Conservation (phyloP, 1,284 basidiomycete genomes). For the Dichomitus squalens region DNA sequence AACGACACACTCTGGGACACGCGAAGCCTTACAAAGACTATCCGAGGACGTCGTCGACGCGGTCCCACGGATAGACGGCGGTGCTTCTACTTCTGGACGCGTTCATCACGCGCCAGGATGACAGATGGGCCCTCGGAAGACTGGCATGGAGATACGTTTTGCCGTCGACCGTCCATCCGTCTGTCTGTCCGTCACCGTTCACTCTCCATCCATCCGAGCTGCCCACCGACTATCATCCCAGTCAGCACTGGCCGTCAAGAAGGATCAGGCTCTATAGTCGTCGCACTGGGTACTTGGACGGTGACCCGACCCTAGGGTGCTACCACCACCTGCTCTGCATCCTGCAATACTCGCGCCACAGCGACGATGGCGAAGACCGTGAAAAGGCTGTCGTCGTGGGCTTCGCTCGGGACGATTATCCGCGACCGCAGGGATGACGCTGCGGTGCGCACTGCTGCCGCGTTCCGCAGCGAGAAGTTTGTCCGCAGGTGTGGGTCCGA, state of each 20-base stretch:
- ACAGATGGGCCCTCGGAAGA: not conserved
- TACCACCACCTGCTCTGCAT: not conserved
- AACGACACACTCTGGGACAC: too few relatives aligned
- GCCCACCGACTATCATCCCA: not conserved
- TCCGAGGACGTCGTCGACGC: not conserved
- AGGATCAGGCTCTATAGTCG: too few relatives aligned
- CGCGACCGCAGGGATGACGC: not conserved
- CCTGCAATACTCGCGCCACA: not conserved
- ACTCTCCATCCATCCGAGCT: not conserved
- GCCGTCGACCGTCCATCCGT: too few relatives aligned
- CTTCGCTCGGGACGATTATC: not conserved
- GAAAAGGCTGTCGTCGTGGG: not conserved
- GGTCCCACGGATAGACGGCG: not conserved
- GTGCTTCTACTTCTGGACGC: not conserved
- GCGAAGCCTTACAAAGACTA: too few relatives aligned
- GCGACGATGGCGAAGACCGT: conserved; percentile 3
- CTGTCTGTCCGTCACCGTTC: too few relatives aligned
- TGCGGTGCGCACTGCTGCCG: not conserved
- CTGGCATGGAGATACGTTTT: not conserved
- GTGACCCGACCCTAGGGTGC: too few relatives aligned
- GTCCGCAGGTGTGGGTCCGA: not conserved
- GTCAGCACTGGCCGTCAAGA: not conserved
- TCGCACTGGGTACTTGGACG: too few relatives aligned
- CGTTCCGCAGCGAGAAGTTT: not conserved
- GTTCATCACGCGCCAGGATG: not conserved